Base-by-base conservation (phyloP, 2,329 filamentous ascomycete genomes). In the Rutstroemia sp. region DNA sequence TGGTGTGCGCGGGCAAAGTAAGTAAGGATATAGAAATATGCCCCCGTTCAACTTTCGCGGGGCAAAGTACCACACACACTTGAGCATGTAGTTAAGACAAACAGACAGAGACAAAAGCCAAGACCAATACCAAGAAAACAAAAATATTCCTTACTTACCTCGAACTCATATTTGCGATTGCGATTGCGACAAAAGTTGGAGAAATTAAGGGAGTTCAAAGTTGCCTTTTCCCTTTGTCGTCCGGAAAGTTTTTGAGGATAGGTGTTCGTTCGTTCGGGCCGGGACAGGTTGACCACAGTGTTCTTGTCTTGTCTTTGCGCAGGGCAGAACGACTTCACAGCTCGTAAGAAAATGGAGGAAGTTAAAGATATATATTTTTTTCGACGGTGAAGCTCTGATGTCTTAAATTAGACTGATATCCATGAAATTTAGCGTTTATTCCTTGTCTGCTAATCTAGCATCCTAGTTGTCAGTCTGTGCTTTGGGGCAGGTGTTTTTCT, bases 161-260 rank as follows among this genome's bases (percentile, higher is more conserved):
- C 56, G 65, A 66, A 49, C 64, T 60, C 65, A 67, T 67, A 44
- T 42, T 64, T 58, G 47, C 56, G 47, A 19, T 23, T 23, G 16
- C 39, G 39, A 42, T 8, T 9, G 27, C 8, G 9, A 40, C 7
- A 17, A 8, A 42, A 42, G 12, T 10, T 42, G n/a, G 39, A 42
- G 39, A 42, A 42, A 42, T 16, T 17, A 42, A 42, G 16, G 19
- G 16, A 42, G 39, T 42, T 19, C 19, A 42, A 17, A 19, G 16
- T 42, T 19, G 30, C 10, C 39, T 42, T 42, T 40, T 42, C n/a
- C n/a, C 39, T 42, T 42, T 42, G 39, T 19, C 39, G 19, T 10
- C 30, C 9, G 30, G 30, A 5, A 34, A 34, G 30, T 34, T 12
- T 12, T 34, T 34, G 12, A 34, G 30, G 30, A 34, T 34, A 34